Conservation (phyloP, 1,284 basidiomycete species). For the Ceratobasidium sp. region DNA sequence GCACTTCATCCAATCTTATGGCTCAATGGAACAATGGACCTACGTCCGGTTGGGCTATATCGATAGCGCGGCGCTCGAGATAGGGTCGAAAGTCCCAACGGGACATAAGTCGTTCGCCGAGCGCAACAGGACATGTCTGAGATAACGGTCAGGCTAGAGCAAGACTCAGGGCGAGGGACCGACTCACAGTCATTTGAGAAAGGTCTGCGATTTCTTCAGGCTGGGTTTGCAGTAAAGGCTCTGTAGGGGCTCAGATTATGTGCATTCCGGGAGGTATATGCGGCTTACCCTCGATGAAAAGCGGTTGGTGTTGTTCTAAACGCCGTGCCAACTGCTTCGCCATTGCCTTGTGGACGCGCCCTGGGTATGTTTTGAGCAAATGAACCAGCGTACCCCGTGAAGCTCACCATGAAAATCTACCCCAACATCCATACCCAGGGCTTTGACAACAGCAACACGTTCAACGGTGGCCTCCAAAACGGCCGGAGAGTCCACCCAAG, state of each 20-base stretch:
- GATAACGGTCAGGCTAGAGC: neutral
- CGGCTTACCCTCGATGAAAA: conserved; percentile 74
- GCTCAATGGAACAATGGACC: conserved; percentile 37
- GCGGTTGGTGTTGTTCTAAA: conserved; percentile 72
- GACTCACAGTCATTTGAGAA: conserved; percentile 58
- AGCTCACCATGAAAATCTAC: conserved; percentile 61
- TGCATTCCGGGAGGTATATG: conserved; percentile 55
- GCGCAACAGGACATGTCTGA: conserved; percentile 72
- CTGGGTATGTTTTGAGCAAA: conserved; percentile 63
- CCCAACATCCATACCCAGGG: conserved; percentile 73
- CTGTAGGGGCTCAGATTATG: conserved; percentile 48
- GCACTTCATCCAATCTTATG: neutral
- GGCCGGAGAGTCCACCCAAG: conserved; percentile 63
- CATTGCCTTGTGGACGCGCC: conserved; percentile 78
- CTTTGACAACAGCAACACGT: conserved; percentile 72
- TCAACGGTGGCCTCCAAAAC: conserved; percentile 69
- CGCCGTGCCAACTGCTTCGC: conserved; percentile 79
- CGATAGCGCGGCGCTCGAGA: conserved; percentile 74
- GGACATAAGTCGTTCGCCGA: conserved; percentile 79
- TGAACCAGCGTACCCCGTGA: neutral
- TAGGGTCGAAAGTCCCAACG: conserved; percentile 79
- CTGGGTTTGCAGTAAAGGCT: conserved; percentile 67
- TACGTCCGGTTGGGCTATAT: conserved; percentile 82
- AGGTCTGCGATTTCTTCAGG: conserved; percentile 76
- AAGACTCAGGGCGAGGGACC: conserved; percentile 57